Evolutionary conservation across 352 stramenopile genomes (phyloP).

Genomic region (Phytophthora citrophthora): DNA sequence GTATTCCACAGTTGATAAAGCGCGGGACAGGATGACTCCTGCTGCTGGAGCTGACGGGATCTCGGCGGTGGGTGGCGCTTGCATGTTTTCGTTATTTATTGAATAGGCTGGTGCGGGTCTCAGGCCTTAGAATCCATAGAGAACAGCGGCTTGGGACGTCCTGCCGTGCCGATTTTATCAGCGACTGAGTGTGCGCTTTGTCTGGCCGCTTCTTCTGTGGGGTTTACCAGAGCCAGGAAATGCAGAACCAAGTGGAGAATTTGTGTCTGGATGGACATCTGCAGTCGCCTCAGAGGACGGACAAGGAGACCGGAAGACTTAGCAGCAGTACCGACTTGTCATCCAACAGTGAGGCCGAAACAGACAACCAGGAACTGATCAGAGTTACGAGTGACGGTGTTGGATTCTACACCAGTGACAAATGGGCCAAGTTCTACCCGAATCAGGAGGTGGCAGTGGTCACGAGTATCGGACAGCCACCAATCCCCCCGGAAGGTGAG

Average conservation of each 20-base stretch:
- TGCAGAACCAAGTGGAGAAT: conserved; percentile 40
- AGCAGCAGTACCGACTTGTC: neutral
- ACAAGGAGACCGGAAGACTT: neutral
- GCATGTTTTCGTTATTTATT: conserved; percentile 10
- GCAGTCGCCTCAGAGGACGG: conserved; percentile 3
- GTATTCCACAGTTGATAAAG: conserved; percentile 7
- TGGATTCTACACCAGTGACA: conserved; percentile 47
- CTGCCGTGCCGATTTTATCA: conserved; percentile 1
- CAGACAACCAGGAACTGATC: conserved; percentile 9
- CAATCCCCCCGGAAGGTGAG: conserved; percentile 60
- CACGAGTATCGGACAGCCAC: conserved; percentile 56
- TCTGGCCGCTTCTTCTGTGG: conserved; percentile 7
- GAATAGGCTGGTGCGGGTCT: neutral
- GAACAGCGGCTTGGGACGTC: conserved; percentile 6
- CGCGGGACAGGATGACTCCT: conserved; percentile 21
- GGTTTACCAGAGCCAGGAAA: conserved; percentile 32
- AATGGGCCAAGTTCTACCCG: conserved; percentile 66
- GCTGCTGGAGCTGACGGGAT: conserved; percentile 13
- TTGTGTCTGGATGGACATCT: conserved; percentile 15
- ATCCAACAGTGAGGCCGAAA: neutral
- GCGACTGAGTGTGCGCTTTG: conserved; percentile 16
- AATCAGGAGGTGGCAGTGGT: conserved; percentile 63
- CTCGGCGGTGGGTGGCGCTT: conserved; percentile 31
- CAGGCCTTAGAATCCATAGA: conserved; percentile 18
- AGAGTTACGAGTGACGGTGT: conserved; percentile 35